Evolutionary conservation across 371 early-diverging fungal species (phyloP).

Genomic region (Circinella umbellata): DNA sequence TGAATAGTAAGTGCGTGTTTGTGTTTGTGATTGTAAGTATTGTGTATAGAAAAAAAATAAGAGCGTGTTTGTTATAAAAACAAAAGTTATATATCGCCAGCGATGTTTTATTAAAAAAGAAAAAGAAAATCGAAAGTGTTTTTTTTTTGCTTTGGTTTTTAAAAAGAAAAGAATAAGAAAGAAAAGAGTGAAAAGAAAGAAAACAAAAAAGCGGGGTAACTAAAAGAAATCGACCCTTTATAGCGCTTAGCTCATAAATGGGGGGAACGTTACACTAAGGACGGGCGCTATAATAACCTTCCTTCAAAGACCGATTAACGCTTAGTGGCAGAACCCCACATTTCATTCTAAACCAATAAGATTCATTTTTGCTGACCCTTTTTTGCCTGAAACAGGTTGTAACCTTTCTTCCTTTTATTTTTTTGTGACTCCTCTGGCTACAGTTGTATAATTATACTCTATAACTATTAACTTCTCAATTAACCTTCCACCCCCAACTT

Average conservation of each 20-base stretch:
- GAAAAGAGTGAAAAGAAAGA: conserved; percentile 7
- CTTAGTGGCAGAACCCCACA: conserved; percentile 14
- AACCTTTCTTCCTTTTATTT: not conserved
- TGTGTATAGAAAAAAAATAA: too few species aligned
- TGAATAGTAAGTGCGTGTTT: too few species aligned
- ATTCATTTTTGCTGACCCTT: conserved; percentile 1
- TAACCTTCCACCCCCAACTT: too few species aligned
- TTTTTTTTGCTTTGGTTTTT: not conserved
- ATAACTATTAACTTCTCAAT: too few species aligned
- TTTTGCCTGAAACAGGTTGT: conserved; percentile 17
- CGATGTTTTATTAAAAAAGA: conserved; percentile 17
- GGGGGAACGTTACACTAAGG: conserved; percentile 9
- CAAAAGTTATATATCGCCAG: conserved; percentile 24
- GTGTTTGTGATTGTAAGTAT: too few species aligned
- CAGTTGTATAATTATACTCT: too few species aligned
- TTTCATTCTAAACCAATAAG: conserved; percentile 15
- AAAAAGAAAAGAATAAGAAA: conserved; percentile 14
- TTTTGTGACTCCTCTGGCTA: not conserved
- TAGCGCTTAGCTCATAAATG: not conserved
- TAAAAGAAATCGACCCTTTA: conserved; percentile 8
- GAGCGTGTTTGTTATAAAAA: too few species aligned
- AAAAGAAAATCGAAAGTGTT: not conserved
- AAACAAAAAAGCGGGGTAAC: conserved; percentile 16
- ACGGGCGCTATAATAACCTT: conserved; percentile 2
- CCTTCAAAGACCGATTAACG: not conserved